Evolutionary conservation across 306 rosid genomes (phyloP).

Genomic region (Gastrolobium bilobum): DNA sequence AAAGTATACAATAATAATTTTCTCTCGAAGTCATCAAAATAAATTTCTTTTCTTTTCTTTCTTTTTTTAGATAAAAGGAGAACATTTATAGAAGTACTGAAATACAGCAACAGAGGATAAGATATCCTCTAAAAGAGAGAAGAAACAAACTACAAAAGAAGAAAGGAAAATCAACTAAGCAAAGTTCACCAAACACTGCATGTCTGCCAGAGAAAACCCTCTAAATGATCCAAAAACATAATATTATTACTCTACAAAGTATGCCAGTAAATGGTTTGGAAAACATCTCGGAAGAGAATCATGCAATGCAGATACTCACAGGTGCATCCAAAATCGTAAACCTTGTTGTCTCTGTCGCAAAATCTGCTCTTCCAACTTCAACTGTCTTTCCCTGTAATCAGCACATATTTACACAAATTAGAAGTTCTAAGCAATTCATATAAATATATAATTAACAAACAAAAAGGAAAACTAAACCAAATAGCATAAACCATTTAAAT

Average conservation of each 20-base stretch:
- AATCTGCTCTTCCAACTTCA: conserved; percentile 99
- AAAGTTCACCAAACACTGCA: no score
- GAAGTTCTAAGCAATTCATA: conserved; percentile 30
- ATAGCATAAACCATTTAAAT: conserved; percentile 7
- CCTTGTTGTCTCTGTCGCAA: conserved; percentile 89
- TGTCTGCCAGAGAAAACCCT: background rate
- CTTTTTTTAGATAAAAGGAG: no score
- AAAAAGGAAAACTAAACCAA: conserved; percentile 32
- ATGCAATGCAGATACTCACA: conserved; percentile 63
- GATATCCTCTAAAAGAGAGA: no score
- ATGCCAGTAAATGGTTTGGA: background rate
- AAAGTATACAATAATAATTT: no score
- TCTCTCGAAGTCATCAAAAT: no score
- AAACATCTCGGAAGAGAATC: conserved; percentile 27
- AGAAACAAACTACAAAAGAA: no score
- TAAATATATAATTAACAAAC: background rate
- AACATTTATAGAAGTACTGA: no score
- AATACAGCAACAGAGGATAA: no score
- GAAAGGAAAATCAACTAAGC: no score
- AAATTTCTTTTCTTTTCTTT: no score
- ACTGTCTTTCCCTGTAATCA: conserved; percentile 88
- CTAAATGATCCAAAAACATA: conserved; percentile 15
- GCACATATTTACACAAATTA: conserved; percentile 19
- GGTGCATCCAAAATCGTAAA: conserved; percentile 99
- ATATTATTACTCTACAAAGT: conserved; percentile 8